phyloP scores from a whole-genome alignment of 1,284 basidiomycete species.

The Apiotrichum domesticum region DNA sequence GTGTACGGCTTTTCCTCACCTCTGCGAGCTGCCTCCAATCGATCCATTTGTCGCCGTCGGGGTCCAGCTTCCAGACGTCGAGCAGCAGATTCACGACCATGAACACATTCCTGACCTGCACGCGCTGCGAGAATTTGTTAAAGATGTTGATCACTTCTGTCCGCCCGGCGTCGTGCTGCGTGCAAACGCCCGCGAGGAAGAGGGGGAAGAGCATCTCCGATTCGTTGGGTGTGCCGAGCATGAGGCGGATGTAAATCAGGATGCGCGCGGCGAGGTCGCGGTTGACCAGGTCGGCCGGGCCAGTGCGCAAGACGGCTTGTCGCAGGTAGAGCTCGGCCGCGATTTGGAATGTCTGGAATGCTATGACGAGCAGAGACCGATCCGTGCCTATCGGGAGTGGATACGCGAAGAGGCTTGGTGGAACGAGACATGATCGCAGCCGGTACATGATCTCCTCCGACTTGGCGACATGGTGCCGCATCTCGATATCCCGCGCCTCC shows the following conservation, averaged over 20 bases:
- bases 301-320: conserved; percentile 23
- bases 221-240: conserved; percentile 32
- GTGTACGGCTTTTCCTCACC: not conserved
- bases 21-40: conserved; percentile 25
- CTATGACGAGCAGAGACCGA: conserved; percentile 17
- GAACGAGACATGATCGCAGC: conserved; percentile 6
- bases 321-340: conserved; percentile 33
- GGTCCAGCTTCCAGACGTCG: conserved; percentile 30
- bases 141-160: conserved; percentile 23
- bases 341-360: conserved; percentile 30
- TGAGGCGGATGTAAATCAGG: conserved; percentile 21
- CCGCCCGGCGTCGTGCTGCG: conserved; percentile 18
- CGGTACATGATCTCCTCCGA: conserved; percentile 7
- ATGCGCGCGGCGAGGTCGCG: conserved; percentile 28
- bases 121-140: conserved; percentile 24
- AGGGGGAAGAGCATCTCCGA: conserved; percentile 34
- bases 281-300: conserved; percentile 21
- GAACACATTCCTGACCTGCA: conserved; percentile 25
- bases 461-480: conserved; percentile 7
- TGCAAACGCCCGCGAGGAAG: conserved; percentile 32
- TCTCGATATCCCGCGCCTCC: conserved; percentile 2
- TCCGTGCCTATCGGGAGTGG: conserved; percentile 17
- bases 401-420: conserved; percentile 9
- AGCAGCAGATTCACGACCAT: conserved; percentile 23
- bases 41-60: conserved; percentile 22